phyloP scores from a whole-genome alignment of 345 rosid genomes.

The Pistacia vera region DNA sequence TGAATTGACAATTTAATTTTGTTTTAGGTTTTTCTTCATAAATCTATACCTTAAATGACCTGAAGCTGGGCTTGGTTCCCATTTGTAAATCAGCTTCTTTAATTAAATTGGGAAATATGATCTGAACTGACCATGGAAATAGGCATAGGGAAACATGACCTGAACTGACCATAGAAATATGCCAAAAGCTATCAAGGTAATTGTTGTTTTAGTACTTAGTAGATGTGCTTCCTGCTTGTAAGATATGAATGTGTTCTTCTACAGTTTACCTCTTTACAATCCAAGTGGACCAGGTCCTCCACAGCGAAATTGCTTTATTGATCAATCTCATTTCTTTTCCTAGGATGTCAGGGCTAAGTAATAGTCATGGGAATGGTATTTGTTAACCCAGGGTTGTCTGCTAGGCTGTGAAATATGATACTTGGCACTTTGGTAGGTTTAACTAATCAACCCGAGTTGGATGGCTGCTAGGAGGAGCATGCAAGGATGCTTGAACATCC shows the following conservation, averaged over 20 bases:
- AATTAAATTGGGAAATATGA: background rate
- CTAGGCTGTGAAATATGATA: background rate
- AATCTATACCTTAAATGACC: slow-evolving; percentile 6
- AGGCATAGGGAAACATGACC: background rate
- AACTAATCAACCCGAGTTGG: background rate
- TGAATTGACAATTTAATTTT: slow-evolving; percentile 3
- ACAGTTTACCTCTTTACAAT: background rate
- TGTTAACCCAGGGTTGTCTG: background rate
- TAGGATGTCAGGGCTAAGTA: background rate
- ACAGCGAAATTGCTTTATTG: background rate
- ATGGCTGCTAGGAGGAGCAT: background rate
- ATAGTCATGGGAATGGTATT: background rate
- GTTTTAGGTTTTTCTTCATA: background rate
- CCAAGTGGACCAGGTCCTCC: background rate
- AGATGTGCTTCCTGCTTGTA: background rate
- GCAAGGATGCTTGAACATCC: background rate
- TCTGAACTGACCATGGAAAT: background rate
- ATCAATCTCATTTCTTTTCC: background rate
- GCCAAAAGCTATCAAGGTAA: background rate
- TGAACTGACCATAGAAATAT: background rate
- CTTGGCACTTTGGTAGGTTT: background rate
- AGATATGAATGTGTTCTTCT: slow-evolving; percentile 1
- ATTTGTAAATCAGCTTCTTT: background rate
- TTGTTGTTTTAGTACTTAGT: background rate
- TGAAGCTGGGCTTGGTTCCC: background rate